Conservation (phyloP, 78 protist genomes). For the slime mould (Dictyostelium discoideum) region dicty_2.7 NC_007090.3:1493001-1493500, state of each 20-base stretch:
- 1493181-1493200: neutral
- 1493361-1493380: slow-evolving; percentile 77
- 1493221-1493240: neutral
- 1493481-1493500: slow-evolving; percentile 64
- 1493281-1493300: slow-evolving; percentile 33
- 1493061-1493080: neutral
- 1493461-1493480: slow-evolving; percentile 67
- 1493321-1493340: slow-evolving; percentile 74
- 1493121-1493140: slow-evolving; percentile 9
- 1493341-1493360: slow-evolving; percentile 64
- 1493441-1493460: slow-evolving; percentile 73
- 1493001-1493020: no score
- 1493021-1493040: neutral
- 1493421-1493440: slow-evolving; percentile 71
- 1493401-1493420: slow-evolving; percentile 78
- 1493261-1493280: no score
- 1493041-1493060: neutral
- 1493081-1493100: neutral
- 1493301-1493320: slow-evolving; percentile 77
- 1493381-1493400: slow-evolving; percentile 79
- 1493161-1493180: neutral
- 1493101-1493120: neutral
- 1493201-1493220: neutral
- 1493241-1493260: no score
- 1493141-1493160: neutral